Base-by-base conservation (phyloP, 2,329 filamentous ascomycete species). In the Aspergillus sp. region DNA sequence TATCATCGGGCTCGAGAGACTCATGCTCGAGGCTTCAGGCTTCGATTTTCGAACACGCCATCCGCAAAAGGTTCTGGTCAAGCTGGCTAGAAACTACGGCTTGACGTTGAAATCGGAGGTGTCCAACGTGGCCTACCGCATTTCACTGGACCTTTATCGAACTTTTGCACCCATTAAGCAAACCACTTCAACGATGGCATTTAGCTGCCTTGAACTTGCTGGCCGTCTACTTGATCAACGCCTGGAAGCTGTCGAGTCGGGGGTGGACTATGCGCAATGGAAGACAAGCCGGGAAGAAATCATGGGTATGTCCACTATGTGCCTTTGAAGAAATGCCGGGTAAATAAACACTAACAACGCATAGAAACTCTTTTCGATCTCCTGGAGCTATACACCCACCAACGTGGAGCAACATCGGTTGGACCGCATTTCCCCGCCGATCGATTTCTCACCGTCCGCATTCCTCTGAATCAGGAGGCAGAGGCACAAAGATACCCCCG, bases 1-100 rank as follows among this genome's bases (percentile, higher is more conserved):
- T 45, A 86, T 96, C 51, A 90, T 96, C 49, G 89, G 88, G 2
- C 79, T 97, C 4, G 93, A 98, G 69, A 81, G 93, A 5, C 79
- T 95, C 44, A 94, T 97, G 68, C 83, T 98, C 40, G 93, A 98
- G 68, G 86, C 88, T 2, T 86, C 90, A 28, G 85, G 87, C 49
- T 98, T 98, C 66, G 91, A 98, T 66, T 97, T 97, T 61, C 83
- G 90, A 31, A 90, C 84, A 45, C 83, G 90, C 32, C 86, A 95
- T 58, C 90, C 91, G 1, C 89, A 96, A 56, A 88, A 90, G 51
- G 76, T 88, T 19, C 73, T 97, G 34, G 77, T 89, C 53, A 97
- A 97, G 69, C 76, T 95, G 27, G 76, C 83, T 40, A 80, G 84
- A 59, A 70, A 71, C 37, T 75, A 85, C 44, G 67, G 72, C 5